Base-by-base conservation (phyloP, 495 filamentous ascomycete genomes). In the Aspergillus sparsus region DNA sequence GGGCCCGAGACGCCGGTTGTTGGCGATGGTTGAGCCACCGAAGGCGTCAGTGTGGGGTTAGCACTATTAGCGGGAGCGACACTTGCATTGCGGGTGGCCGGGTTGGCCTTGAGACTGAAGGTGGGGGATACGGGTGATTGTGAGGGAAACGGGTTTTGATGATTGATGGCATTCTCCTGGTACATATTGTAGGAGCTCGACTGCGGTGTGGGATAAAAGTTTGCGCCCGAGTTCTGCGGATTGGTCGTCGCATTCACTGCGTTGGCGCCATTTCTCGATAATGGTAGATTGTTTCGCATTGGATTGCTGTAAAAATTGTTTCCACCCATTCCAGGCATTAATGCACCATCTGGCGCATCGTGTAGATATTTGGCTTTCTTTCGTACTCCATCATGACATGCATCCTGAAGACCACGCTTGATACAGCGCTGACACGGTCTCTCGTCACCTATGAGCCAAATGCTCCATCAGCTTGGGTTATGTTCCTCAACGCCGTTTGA, bases 361-460 rank as follows among this genome's bases (percentile, higher is more conserved):
- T 97, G 93, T 49, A 98, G 88, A 77, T 98, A 98, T 72, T 98
- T 98, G 62, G 94, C 94, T 80, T 98, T 98, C 75, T 98, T 98
- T 60, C 94, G 89, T 41, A 97, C 91, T 44, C 94, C 94, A 68
- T 98, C 94, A 69, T 96, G 91, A 71, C 94, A 98, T 41, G 82
- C 83, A 71, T 96, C 91, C 61, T 91, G 89, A 47, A 97, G 83
- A 16, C 91, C 90, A 49, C 93, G 88, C 72, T 97, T 97, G 61
- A 97, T 90, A 74, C 94, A 98, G 68, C 94, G 83, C 66, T 91
- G 84, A 73, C 94, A 98, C 50, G 94, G 94, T 64, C 94, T 82
- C 71, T 98, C 92, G 63, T 91, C 88, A 68, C 87, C 88, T 91
- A 67, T 16, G 81, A 67, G 56, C 52, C 60, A 50, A 62, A 41